Percentiles rank a stretch among this genome's conserved stretches.
These are phyloP conservation scores for Pilaira anomala DNA, from an alignment of 192 early-diverging fungal genomes.

Conservation along the genomic window DNA sequence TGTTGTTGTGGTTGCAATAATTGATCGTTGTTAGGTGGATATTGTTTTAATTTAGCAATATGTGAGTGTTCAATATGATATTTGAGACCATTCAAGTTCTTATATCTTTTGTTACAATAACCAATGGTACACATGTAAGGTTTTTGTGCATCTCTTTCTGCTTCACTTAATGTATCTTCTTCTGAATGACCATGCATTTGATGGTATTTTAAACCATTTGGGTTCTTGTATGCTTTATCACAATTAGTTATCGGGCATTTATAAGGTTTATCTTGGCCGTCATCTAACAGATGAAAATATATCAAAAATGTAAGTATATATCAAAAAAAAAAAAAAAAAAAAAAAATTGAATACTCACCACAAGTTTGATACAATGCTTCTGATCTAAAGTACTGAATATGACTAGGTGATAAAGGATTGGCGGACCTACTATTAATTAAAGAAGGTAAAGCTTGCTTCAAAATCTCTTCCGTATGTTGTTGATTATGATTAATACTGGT, in stretches of 20 bases:
- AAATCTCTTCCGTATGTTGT: conserved; percentile 10
- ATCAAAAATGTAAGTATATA: background rate
- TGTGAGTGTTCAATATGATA: conserved; percentile 91
- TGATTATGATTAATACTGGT: background rate
- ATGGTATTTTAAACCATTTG: conserved; percentile 97
- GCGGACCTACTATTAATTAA: conserved; percentile 1
- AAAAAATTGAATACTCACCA: background rate
- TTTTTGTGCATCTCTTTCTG: conserved; percentile 52
- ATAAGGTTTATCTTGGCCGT: conserved; percentile 24
- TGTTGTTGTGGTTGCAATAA: too few species aligned
- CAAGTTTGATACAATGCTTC: conserved; percentile 17
- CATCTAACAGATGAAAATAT: conserved; percentile 3
- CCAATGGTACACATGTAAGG: conserved; percentile 70
- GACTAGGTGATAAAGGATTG: background rate
- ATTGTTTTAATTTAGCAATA: conserved; percentile 20
- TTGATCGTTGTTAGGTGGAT: too few species aligned
- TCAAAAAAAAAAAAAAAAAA: background rate
- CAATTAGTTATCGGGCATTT: conserved; percentile 60
- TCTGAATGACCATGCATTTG: conserved; percentile 88
- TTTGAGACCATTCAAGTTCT: conserved; percentile 92
- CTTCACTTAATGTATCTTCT: conserved; percentile 40
- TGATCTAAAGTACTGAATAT: conserved; percentile 9
- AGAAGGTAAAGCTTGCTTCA: conserved; percentile 9
- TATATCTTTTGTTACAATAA: conserved; percentile 86
- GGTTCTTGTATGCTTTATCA: conserved; percentile 96